Base-by-base conservation (phyloP, 2,329 filamentous ascomycete genomes). In the Sporothrix curviconia region DNA sequence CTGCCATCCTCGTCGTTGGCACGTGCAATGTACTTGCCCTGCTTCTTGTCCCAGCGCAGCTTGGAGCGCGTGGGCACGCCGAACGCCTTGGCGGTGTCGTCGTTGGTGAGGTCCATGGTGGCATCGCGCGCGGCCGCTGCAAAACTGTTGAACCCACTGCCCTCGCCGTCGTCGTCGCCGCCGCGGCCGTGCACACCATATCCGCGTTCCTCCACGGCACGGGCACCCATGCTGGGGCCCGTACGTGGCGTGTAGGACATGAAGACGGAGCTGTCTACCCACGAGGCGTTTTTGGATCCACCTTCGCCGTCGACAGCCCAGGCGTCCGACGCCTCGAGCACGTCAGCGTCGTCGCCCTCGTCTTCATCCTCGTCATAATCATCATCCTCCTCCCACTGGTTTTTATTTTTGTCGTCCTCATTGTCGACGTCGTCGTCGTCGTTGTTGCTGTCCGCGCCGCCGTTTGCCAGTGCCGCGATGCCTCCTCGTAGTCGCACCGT, bases 1-100 rank as follows among this genome's bases (percentile, higher is more conserved):
- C 78, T 95, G 39, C 94, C 94, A 74, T 99, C 95, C 65, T 95
- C 89, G 74, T 99, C 94, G 77, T 99, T 97, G 65, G 85, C 85
- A 36, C 89, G 84, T 12, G 89, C 79, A 36, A 99, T 92, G 74
- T 97, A 99, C 74, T 96, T 97, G 74, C 89, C 95, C 67, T 85
- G 83, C 72, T 96, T 95, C 77, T 95, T 92, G 76, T 99, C 94
- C 94, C 94, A 99, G 64, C 94, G 87, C 85, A 96, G 86, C 64
- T 85, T 82, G 50, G 85, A 74, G 65, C 85, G 87, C 47, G 85
- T 82, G 3, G 90, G 84, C 65, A 89, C 84, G 61, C 84, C 91
- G 70, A 96, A 95, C 1, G 83, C 80, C 68, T 89, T 89, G 65
- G 83, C 83, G 11, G 82, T 82, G 64, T 97, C 94, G 72, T 99